Percentiles rank a stretch among this genome's conserved stretches.
Evolutionary conservation across 2,329 filamentous ascomycete species (phyloP).

Genomic region (Colletotrichum destructivum): DNA sequence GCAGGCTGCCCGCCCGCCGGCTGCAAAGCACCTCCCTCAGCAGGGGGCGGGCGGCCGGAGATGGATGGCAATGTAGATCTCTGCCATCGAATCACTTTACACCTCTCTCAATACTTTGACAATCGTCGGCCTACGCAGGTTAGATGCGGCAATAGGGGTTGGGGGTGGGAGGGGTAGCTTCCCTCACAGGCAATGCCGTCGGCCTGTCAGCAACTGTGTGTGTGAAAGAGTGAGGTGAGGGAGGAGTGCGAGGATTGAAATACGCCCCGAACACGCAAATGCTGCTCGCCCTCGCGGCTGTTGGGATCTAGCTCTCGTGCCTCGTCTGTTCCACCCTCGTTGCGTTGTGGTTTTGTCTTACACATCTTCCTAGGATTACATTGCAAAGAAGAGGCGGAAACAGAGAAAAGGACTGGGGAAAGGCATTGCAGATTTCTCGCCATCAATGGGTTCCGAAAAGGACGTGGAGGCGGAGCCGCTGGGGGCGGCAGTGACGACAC

Average conservation of each 20-base stretch:
- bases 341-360: neutral
- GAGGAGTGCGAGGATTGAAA: neutral
- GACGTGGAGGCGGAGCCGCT: constrained; percentile 22
- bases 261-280: neutral
- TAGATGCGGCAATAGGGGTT: constrained; percentile 29
- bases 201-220: neutral
- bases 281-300: constrained; percentile 5
- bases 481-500: constrained; percentile 7
- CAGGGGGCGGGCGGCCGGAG: neutral
- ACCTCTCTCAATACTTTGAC: neutral
- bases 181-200: neutral
- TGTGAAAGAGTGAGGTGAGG: neutral
- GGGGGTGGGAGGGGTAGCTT: neutral
- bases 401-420: neutral
- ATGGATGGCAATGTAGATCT: constrained; percentile 8
- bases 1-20: constrained; percentile 1
- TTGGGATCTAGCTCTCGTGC: neutral
- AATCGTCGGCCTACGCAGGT: constrained; percentile 30
- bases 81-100: constrained; percentile 22
- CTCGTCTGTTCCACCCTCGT: neutral
- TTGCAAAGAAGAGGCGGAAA: too few species aligned
- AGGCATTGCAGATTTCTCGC: neutral
- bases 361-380: too few species aligned
- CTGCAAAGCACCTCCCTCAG: constrained; percentile 5
- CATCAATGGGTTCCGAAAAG: constrained; percentile 31